Base-by-base conservation (phyloP, 441 rosid genomes). In the Pelargonium australe region DNA sequence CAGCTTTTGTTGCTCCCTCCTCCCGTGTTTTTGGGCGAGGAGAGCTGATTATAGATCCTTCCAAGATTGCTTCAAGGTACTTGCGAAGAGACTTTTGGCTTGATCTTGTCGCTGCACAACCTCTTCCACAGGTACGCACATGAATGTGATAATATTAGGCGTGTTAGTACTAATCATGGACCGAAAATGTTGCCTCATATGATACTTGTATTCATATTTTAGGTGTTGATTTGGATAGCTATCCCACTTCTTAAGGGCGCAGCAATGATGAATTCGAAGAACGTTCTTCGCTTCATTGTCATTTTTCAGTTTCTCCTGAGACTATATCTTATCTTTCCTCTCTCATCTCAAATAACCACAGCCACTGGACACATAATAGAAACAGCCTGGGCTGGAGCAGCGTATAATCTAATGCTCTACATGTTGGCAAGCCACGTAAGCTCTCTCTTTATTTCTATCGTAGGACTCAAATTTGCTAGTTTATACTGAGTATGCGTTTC, bases 361-460 rank as follows among this genome's bases (percentile, higher is more conserved):
- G 73, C 84, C 49, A 75, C 87, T 40, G 89, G 89, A 6, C 81
- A 80, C 49, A 77, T 87, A 63, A 72, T 78, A 17, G 82, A 84
- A 82, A 83, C 81, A 69, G 85, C 92, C 49, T 87, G 92, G 89
- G 86, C 86, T 1, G 89, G 89, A 1, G 87, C 92, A n/a, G 88
- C 87, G 67, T 87, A 78, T 65, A 82, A 87, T 78, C 73, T 85
- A 40, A 72, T 85, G 81, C 86, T 87, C 5, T 87, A 72, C 70
- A 80, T 83, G 82, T 68, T 87, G 47, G 90, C 85, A 25, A 85
- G 90, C 78, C 90, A 87, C 77, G 90, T 87, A 78, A 69, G 84
- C 63, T 31, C 61, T 31, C 61, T 11, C 20, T 7, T 6, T 5
- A 20, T 6, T 1, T 20, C 11, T 65, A 20, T 25, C 10, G 0